A percentile compares a stretch with the other conserved stretches of the same genome.
Conservation (phyloP, 768 basidiomycete species). For the Mycena crocata region DNA sequence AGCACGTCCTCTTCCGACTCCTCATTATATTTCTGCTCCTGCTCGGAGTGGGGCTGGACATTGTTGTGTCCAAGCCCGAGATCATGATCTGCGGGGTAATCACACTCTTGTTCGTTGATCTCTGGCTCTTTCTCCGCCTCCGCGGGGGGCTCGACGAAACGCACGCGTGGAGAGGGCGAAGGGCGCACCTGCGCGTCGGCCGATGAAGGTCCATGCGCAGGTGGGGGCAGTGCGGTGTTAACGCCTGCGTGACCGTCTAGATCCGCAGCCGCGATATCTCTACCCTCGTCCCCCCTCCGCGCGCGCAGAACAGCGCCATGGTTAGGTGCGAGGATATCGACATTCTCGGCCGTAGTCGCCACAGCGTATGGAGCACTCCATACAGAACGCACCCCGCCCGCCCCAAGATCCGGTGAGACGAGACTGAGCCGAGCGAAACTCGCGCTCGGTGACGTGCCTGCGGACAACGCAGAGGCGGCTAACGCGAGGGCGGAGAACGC, state of each 20-base stretch:
- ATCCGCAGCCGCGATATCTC: too few relatives aligned
- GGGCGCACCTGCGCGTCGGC: neutral
- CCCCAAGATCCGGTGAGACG: constrained; percentile 15
- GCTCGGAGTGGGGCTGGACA: neutral
- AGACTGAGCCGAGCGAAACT: constrained; percentile 24
- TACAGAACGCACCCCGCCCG: neutral
- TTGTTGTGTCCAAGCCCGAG: too few relatives aligned
- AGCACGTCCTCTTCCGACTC: neutral
- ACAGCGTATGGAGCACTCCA: neutral
- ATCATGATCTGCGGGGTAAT: too few relatives aligned
- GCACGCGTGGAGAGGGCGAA: constrained; percentile 1
- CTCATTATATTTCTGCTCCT: too few relatives aligned
- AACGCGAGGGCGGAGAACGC: neutral
- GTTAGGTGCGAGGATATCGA: neutral
- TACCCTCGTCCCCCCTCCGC: too few relatives aligned
- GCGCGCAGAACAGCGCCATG: neutral
- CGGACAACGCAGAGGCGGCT: neutral
- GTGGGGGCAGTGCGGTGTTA: too few relatives aligned
- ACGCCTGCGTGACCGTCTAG: too few relatives aligned
- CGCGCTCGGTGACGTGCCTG: constrained; percentile 23
- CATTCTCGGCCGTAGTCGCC: neutral
- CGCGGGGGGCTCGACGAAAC: constrained; percentile 5
- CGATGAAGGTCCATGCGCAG: neutral
- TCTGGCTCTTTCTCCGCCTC: neutral
- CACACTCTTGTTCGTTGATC: neutral